Base-by-base conservation (phyloP, 2,329 filamentous ascomycete genomes). In the Hypoxylon sp. region DNA sequence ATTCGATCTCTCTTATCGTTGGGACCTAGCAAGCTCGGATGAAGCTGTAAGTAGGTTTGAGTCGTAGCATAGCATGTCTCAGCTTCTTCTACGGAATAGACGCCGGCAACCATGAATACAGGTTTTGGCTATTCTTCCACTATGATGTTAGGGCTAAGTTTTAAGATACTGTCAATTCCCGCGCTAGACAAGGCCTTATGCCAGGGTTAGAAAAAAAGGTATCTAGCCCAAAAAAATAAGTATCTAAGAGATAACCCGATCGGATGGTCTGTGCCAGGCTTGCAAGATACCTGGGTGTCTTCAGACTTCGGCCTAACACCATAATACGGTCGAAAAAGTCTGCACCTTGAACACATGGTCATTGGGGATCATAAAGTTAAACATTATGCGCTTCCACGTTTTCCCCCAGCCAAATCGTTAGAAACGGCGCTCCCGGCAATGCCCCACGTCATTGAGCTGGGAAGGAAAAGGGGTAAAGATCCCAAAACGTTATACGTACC, bases 1-100 rank as follows among this genome's bases (percentile, higher is more conserved):
- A 52, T 53, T 41, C 32, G 51, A 64, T 62, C 39, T 59, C 55
- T 49, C 50, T 51, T 56, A 65, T 51, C 37, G 51, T 61, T 57
- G 32, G 26, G 30, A 34, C 50, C 22, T 47, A 46, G 13, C 34
- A 39, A 30, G 54, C 59, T 64, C 65, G 63, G 63, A 68, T 48
- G 62, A 59, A 11, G 53, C 46, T 63, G 48, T 43, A 43, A 53
- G 30, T 53, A 28, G 34, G 47, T 55, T 57, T 64, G 47, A 46
- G 39, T 47, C 26, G 57, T 41, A 37, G 53, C 55, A 59, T 20
- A 52, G 53, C 13, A 37, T 55, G 65, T 66, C 62, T 64, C 63
- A 59, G 51, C 51, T 15, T 57, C 51, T 57, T 64, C 47, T 53
- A n/a, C n/a, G n/a, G n/a, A n/a, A n/a, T n/a, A 48, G 44, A 57